Conservation (phyloP, 148 eudicot species). For the Salicornia ramosissima region DNA sequence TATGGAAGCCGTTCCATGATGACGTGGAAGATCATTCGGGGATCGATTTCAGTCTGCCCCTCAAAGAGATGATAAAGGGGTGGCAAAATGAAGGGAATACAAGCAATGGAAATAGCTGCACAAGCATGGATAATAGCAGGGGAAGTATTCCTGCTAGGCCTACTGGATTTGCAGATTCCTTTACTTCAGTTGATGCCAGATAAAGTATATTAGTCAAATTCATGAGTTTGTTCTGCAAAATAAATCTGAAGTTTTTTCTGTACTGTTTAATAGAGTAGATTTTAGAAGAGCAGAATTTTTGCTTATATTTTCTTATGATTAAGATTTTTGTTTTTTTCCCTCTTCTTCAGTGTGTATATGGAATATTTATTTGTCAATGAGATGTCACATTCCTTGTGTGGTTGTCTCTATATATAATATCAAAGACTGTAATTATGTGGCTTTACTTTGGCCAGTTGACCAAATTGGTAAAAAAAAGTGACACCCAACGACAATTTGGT, state of each 20-base stretch:
- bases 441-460: no score
- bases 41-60: constrained; percentile 38
- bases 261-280: background rate
- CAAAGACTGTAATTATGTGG: background rate
- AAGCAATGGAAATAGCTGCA: constrained; percentile 23
- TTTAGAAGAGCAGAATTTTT: background rate
- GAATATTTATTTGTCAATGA: background rate
- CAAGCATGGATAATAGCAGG: constrained; percentile 43
- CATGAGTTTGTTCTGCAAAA: background rate
- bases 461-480: no score
- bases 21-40: constrained; percentile 39
- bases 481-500: no score
- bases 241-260: no score
- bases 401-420: background rate
- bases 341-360: constrained; percentile 18
- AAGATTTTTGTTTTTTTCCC: background rate
- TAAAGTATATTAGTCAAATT: constrained; percentile 9
- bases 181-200: constrained; percentile 64
- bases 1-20: constrained; percentile 57
- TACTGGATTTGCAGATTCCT: constrained; percentile 60
- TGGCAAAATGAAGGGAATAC: constrained; percentile 52
- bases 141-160: constrained; percentile 68
- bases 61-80: constrained; percentile 47
- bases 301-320: background rate
- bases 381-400: background rate